phyloP scores from a whole-genome alignment of 2,329 filamentous ascomycete genomes.

The Fonsecaea pugnacius region DNA sequence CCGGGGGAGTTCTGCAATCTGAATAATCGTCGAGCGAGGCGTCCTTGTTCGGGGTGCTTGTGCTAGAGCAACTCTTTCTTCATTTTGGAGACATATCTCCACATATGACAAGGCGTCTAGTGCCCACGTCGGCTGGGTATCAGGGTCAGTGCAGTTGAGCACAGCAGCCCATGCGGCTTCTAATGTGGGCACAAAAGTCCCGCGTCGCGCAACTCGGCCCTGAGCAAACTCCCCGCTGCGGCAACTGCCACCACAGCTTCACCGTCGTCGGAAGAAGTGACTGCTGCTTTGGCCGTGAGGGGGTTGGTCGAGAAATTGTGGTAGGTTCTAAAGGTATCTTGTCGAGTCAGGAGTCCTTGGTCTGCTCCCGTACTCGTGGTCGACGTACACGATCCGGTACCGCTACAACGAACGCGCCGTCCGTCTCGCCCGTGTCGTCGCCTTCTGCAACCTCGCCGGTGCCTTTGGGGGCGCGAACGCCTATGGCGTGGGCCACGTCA shows the following conservation, averaged over 20 bases:
- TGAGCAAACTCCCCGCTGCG: no score
- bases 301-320: no score
- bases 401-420: constrained; percentile 61
- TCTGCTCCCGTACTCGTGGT: no score
- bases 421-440: constrained; percentile 61
- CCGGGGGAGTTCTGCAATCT: no score
- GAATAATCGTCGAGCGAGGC: no score
- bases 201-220: no score
- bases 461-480: constrained; percentile 57
- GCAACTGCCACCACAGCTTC: no score
- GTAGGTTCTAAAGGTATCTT: no score
- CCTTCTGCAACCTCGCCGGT: constrained; percentile 59
- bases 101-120: constrained; percentile 89
- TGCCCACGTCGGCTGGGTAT: constrained; percentile 96
- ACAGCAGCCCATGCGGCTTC: constrained; percentile 83
- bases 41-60: constrained; percentile 71
- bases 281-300: no score
- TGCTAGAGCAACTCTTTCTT: constrained; percentile 66
- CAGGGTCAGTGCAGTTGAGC: constrained; percentile 88
- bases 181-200: no score
- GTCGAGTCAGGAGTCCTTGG: no score
- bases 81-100: constrained; percentile 78
- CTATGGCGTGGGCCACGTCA: constrained; percentile 45
- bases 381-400: constrained; percentile 64
- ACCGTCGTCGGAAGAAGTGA: no score